phyloP scores from a whole-genome alignment of 108 stramenopile species.

The Cylindrotheca fusiformis region DNA sequence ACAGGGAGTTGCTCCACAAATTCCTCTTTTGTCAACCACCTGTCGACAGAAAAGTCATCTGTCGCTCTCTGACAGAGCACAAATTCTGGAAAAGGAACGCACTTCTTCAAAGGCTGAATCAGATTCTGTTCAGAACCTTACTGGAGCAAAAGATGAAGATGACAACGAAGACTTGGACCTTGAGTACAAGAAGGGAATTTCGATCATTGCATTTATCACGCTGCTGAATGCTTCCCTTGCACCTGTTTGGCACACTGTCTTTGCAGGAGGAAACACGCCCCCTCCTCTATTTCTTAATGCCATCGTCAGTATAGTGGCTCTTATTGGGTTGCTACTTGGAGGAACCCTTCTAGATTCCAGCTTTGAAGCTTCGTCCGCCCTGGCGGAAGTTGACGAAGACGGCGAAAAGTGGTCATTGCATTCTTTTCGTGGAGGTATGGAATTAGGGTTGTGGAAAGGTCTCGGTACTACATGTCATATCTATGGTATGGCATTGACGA shows the following conservation, averaged over 20 bases:
- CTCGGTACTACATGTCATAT: constrained; percentile 14
- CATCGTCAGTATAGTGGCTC: constrained; percentile 18
- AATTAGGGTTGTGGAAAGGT: constrained; percentile 31
- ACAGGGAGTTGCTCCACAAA: no score
- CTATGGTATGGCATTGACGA: constrained; percentile 48
- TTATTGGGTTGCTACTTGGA: constrained; percentile 18
- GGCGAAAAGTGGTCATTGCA: not conserved
- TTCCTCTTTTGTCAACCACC: no score
- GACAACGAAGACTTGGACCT: constrained; percentile 1
- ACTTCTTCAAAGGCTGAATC: not conserved
- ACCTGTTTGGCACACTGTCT: constrained; percentile 29
- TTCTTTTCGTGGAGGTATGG: constrained; percentile 19
- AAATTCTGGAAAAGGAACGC: not conserved
- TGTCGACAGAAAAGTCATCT: no score
- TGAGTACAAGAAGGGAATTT: constrained; percentile 22
- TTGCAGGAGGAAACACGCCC: constrained; percentile 6
- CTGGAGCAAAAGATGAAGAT: not conserved
- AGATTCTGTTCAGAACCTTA: not conserved
- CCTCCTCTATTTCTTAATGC: constrained; percentile 31
- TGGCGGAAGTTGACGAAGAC: not conserved
- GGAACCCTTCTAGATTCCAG: constrained; percentile 21
- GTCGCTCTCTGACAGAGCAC: not conserved
- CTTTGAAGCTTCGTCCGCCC: constrained; percentile 3
- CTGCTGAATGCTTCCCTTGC: constrained; percentile 21
- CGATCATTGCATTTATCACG: constrained; percentile 24